phyloP scores from a whole-genome alignment of 768 basidiomycete species.

The Trametopsis cervina region DNA sequence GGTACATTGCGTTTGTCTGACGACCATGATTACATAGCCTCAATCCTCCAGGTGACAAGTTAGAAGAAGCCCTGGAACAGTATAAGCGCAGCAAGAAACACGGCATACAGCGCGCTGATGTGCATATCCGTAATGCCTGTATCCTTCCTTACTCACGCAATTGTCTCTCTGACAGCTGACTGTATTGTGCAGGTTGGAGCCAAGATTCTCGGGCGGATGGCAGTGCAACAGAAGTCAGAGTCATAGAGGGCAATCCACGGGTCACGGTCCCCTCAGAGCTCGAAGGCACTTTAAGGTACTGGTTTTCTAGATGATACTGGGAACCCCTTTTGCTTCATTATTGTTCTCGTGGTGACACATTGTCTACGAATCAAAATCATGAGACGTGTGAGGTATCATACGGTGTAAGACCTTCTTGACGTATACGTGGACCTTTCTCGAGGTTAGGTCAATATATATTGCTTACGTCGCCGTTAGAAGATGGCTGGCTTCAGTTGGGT shows the following conservation, averaged over 20 bases:
- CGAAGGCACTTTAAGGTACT: too few relatives aligned
- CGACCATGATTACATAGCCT: background rate
- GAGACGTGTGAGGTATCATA: too few relatives aligned
- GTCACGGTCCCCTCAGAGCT: background rate
- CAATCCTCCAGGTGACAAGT: constrained; percentile 60
- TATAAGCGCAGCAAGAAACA: constrained; percentile 74
- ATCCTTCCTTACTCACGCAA: constrained; percentile 6
- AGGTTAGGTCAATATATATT: too few relatives aligned
- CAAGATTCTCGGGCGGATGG: constrained; percentile 62
- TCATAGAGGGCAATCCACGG: background rate
- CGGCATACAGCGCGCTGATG: constrained; percentile 75
- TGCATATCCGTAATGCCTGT: constrained; percentile 78
- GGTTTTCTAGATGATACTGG: too few relatives aligned
- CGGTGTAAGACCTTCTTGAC: too few relatives aligned
- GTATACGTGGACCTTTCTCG: too few relatives aligned
- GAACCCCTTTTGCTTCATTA: too few relatives aligned
- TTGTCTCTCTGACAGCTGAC: constrained; percentile 11
- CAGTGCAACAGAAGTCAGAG: constrained; percentile 17
- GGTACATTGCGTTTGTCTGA: constrained; percentile 18
- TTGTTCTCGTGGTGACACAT: too few relatives aligned
- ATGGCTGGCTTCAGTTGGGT: too few relatives aligned
- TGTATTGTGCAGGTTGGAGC: constrained; percentile 56
- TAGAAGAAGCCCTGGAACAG: constrained; percentile 75
- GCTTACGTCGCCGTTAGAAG: too few relatives aligned
- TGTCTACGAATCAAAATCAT: too few relatives aligned